phyloP scores from a whole-genome alignment of 2,329 filamentous ascomycete genomes.

The Pyrenochaeta sp. region DNA sequence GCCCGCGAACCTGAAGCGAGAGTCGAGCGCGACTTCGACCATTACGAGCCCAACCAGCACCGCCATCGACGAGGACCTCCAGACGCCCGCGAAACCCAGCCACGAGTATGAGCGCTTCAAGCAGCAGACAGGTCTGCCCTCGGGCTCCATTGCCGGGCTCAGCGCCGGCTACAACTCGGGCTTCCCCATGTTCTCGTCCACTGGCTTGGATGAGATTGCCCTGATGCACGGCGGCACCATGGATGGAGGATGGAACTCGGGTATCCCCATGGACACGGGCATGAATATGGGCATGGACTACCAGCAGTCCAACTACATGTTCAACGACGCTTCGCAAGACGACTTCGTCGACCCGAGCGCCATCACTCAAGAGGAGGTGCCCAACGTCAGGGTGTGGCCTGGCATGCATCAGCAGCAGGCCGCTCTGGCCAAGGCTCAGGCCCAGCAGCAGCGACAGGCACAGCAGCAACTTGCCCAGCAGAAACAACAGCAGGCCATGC shows the following conservation, averaged over 20 bases:
- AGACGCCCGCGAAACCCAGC: slow-evolving; percentile 78
- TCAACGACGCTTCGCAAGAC: slow-evolving; percentile 51
- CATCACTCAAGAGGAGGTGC: slow-evolving; percentile 70
- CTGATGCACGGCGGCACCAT: slow-evolving; percentile 62
- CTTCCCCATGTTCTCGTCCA: slow-evolving; percentile 62
- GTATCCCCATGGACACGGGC: slow-evolving; percentile 60
- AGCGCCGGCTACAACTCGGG: slow-evolving; percentile 63
- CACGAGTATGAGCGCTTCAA: slow-evolving; percentile 96
- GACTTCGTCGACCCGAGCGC: slow-evolving; percentile 78
- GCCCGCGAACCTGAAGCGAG: slow-evolving; percentile 57
- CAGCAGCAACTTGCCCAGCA: slow-evolving; percentile 53
- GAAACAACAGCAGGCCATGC: slow-evolving; percentile 52
- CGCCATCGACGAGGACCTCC: slow-evolving; percentile 62
- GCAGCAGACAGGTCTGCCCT: slow-evolving; percentile 92
- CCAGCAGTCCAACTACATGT: slow-evolving; percentile 69
- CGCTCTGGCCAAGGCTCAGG: slow-evolving; percentile 57
- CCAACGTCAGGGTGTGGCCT: slow-evolving; percentile 80
- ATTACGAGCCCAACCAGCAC: slow-evolving; percentile 64
- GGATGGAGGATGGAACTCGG: slow-evolving; percentile 64
- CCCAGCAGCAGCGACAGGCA: slow-evolving; percentile 48
- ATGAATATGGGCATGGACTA: slow-evolving; percentile 75
- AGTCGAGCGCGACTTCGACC: slow-evolving; percentile 64
- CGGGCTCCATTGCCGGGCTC: slow-evolving; percentile 81
- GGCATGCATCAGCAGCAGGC: slow-evolving; percentile 93
- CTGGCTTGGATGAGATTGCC: slow-evolving; percentile 73